Evolutionary conservation across 192 early-diverging fungal genomes (phyloP), one percentile per base, ranked within the genome.

Genomic region (Polychytrium aggregatum): DNA sequence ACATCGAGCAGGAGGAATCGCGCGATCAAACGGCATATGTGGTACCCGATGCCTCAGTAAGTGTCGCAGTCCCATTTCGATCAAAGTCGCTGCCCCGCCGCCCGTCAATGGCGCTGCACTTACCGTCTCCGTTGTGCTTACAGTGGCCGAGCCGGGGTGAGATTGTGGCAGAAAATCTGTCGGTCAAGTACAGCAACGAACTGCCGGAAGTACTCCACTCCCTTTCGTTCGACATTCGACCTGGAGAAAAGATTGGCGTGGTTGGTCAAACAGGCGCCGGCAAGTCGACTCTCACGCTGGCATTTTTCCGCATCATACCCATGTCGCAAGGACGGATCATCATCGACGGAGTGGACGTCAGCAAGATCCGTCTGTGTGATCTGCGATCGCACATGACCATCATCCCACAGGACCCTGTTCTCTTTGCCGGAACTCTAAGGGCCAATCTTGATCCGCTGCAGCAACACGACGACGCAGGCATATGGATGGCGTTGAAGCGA

Each of bases 401-500:
- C 34, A 69, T 69, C 50, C 67, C 67, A 6, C 67, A 69, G 45
- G 67, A 81, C 50, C 67, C 78, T 0, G 63, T 76, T 9, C 38
- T 81, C 27, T 81, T 81, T 63, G 53, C 54, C 4, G 74, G 82
- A 6, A 79, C 85, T 0, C 70, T 90, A 11, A 65, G 84, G 17
- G 76, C 68, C 33, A 92, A 92, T 64, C 58, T 92, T 25, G 87
- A 91, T 56, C 89, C 90, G 8, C 67, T 78, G 44, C 60, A 66
- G 20, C 42, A 53, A 2, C 57, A 64, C 26, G 56, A 47, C 6
- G 81, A 84, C 47, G 70, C 57, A 5, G 76, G 80, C 36, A 62
- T 90, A 2, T 75, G 64, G 68, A 33, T 52, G 14, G 74, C 84
- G 4, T 64, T 92, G 17, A 59, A 67, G 33, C 68, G 87, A 11